Base-by-base conservation (phyloP, 805 yeast genomes). In the Vanderwaltozyma yarrowii region DNA sequence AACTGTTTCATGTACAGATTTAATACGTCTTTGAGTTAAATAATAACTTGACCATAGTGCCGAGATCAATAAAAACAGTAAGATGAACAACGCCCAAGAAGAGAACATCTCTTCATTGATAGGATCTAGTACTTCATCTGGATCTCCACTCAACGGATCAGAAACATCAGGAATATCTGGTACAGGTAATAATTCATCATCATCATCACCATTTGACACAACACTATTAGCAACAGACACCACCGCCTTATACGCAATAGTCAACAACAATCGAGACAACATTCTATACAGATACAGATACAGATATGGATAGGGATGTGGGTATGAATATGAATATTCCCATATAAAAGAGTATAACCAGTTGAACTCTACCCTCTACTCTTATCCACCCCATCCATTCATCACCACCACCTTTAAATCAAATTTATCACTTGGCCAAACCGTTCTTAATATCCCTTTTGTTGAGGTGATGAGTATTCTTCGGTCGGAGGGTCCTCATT, bases 1-100 rank as follows among this genome's bases (percentile, higher is more conserved):
- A 29, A 92, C 97, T 0, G 98, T 92, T 64, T 92, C 99, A 61
- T 92, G 99, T n/a, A 92, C 76, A 3, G 95, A 94, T 60, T 85
- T 88, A 51, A 92, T 89, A 46, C 92, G 73, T 50, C 85, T 74
- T 52, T 86, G 95, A 54, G 89, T 95, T 35, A 92, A 67, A 56
- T 83, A 89, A 62, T 89, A 92, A 23, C 94, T 80, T 3, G 96
- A 85, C 96, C 96, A 92, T 37, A 92, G 66, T 0, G 98, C 96
- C 8, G 88, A 73, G 41, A 89, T 81, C 33, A 92, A 66, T 32
- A 92, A 67, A 40, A 82, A 75, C 35, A 92, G 59, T 45, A 92
- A 69, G 42, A 92, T 94, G 61, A 87, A 88, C 23, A 92, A 65
- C 0, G 98, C 97, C 99, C 98, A 92, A 0, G 96, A 86, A 5